phyloP scores from a whole-genome alignment of 371 early-diverging fungal genomes.

The Mortierella sp. region DNA sequence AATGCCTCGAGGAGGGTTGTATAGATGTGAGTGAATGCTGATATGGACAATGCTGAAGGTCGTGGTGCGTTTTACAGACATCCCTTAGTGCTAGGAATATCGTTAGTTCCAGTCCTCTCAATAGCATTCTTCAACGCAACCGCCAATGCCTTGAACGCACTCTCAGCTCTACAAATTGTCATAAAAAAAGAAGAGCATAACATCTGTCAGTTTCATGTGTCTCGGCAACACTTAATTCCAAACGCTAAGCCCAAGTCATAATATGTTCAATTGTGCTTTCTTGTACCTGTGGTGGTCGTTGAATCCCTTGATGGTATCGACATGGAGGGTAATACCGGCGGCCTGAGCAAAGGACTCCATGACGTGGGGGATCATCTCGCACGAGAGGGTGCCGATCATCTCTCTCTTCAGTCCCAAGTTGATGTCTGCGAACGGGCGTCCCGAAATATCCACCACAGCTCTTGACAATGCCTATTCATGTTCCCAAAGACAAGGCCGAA shows the following conservation, averaged over 20 bases:
- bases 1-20: too few relatives aligned
- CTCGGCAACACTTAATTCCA: too few relatives aligned
- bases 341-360: constrained; percentile 91
- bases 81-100: constrained; percentile 96
- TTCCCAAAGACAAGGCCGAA: too few relatives aligned
- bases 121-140: constrained; percentile 92
- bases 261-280: too few relatives aligned
- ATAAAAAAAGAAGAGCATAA: background rate
- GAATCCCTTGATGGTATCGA: constrained; percentile 91
- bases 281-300: constrained; percentile 97
- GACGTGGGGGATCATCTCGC: constrained; percentile 98
- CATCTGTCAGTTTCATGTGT: background rate
- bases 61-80: constrained; percentile 65
- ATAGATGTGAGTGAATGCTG: background rate
- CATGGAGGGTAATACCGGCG: constrained; percentile 95
- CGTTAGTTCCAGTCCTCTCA: constrained; percentile 82
- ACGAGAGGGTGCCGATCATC: constrained; percentile 88
- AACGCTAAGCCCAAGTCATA: too few relatives aligned
- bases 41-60: background rate
- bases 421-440: constrained; percentile 89
- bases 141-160: constrained; percentile 97
- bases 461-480: constrained; percentile 92
- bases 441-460: constrained; percentile 97
- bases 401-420: constrained; percentile 91
- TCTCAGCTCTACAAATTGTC: constrained; percentile 79